Conservation (phyloP, 768 basidiomycete species). For the Lentinula sp. region DNA sequence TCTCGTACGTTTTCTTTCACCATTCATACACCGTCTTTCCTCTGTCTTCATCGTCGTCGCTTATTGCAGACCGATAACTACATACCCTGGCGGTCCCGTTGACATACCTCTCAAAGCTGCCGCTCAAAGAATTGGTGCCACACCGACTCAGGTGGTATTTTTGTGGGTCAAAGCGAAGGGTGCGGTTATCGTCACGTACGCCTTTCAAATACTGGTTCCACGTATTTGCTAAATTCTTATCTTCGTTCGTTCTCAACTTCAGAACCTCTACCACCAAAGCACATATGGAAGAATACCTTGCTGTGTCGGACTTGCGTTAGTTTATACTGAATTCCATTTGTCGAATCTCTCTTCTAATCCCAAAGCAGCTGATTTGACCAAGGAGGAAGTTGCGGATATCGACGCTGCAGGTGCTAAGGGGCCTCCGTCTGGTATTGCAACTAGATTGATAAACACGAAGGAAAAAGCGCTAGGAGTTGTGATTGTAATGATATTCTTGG, state of each 20-base stretch:
- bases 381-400: conserved; percentile 56
- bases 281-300: conserved; percentile 64
- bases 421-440: conserved; percentile 21
- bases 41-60: conserved; percentile 2
- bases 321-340: conserved; percentile 7
- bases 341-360: background rate
- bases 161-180: conserved; percentile 67
- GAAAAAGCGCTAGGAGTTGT: background rate
- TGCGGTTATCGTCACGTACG: conserved; percentile 61
- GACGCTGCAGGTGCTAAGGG: conserved; percentile 57
- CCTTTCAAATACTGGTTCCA: background rate
- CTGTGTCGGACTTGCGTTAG: conserved; percentile 51
- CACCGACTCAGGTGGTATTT: conserved; percentile 61
- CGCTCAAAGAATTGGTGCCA: conserved; percentile 48
- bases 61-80: conserved; percentile 49
- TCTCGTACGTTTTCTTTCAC: conserved; percentile 26
- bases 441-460: background rate
- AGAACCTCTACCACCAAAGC: conserved; percentile 59
- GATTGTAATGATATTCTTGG: background rate
- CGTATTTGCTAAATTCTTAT: too few relatives aligned
- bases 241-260: background rate
- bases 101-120: conserved; percentile 48
- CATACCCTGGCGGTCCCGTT: conserved; percentile 57
- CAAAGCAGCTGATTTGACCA: conserved; percentile 41
- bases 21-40: background rate